phyloP scores from a whole-genome alignment of 371 early-diverging fungal genomes.

The Mortierella sp. region DNA sequence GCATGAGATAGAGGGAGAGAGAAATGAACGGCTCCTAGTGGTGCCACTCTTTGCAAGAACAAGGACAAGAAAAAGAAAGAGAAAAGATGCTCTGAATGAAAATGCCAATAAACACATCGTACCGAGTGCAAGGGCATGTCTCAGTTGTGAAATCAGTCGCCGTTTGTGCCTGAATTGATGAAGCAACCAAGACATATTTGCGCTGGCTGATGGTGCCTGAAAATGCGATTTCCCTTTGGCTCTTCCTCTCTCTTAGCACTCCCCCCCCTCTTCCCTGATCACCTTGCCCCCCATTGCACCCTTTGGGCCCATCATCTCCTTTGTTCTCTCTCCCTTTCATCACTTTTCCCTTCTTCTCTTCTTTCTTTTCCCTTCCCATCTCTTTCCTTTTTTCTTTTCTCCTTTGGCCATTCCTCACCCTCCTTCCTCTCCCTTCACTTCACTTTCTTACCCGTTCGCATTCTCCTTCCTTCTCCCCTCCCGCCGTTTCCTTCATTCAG shows the following conservation, averaged over 20 bases:
- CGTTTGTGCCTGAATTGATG: not conserved
- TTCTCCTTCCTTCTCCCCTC: not conserved
- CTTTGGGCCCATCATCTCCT: not conserved
- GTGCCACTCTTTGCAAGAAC: not conserved
- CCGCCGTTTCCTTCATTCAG: constrained; percentile 1
- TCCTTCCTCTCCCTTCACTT: constrained; percentile 3
- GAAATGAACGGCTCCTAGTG: not conserved
- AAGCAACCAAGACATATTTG: not conserved
- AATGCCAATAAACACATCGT: not conserved
- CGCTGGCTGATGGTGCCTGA: not conserved
- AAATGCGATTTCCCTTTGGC: not conserved
- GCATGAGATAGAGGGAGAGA: not conserved
- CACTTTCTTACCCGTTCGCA: not conserved
- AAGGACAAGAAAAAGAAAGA: too few species aligned
- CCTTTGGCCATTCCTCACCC: constrained; percentile 1
- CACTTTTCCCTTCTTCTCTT: constrained; percentile 5
- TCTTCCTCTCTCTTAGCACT: too few species aligned
- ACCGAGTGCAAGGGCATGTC: constrained; percentile 11
- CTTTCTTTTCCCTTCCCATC: not conserved
- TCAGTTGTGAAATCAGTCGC: not conserved
- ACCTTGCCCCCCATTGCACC: not conserved
- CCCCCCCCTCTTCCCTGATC: not conserved
- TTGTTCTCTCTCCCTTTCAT: not conserved
- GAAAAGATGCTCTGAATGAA: too few species aligned
- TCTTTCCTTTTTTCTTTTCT: not conserved